A percentile compares a stretch with the other conserved stretches of the same genome.
phyloP scores from a whole-genome alignment of 1,284 basidiomycete genomes.

The Irpex lacteus region DNA sequence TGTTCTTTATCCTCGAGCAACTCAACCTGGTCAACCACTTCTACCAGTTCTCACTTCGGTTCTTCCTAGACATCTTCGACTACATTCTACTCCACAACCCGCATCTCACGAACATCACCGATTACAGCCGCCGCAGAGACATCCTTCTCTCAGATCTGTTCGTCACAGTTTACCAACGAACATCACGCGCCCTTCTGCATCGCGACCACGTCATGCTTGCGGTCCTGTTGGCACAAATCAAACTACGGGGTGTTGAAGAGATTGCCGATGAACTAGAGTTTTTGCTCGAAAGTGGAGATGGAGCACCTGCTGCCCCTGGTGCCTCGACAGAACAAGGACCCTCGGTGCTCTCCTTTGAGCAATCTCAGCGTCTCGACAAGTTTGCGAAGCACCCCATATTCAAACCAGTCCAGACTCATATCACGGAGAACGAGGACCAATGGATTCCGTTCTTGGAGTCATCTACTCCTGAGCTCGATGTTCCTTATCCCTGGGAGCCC shows the following conservation, averaged over 20 bases:
- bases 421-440: slow-evolving; percentile 61
- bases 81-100: slow-evolving; percentile 92
- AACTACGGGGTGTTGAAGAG: slow-evolving; percentile 76
- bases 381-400: slow-evolving; percentile 75
- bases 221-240: slow-evolving; percentile 88
- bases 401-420: slow-evolving; percentile 71
- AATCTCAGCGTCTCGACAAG: slow-evolving; percentile 62
- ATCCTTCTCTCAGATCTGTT: slow-evolving; percentile 93
- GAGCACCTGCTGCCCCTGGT: slow-evolving; percentile 42
- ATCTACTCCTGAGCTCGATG: slow-evolving; percentile 64
- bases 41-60: slow-evolving; percentile 97
- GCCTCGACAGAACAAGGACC: slow-evolving; percentile 36
- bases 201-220: slow-evolving; percentile 92
- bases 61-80: slow-evolving; percentile 99
- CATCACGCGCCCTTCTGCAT: slow-evolving; percentile 89
- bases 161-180: slow-evolving; percentile 85
- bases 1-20: slow-evolving; percentile 98
- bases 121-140: slow-evolving; percentile 72
- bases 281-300: slow-evolving; percentile 84
- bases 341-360: slow-evolving; percentile 61
- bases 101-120: slow-evolving; percentile 77
- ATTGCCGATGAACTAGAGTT: slow-evolving; percentile 88
- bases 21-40: slow-evolving; percentile 95
- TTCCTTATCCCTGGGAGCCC: slow-evolving; percentile 79
- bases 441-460: slow-evolving; percentile 81